Evolutionary conservation across 2,329 filamentous ascomycete genomes (phyloP).

Genomic region (Cordyceps javanica): DNA sequence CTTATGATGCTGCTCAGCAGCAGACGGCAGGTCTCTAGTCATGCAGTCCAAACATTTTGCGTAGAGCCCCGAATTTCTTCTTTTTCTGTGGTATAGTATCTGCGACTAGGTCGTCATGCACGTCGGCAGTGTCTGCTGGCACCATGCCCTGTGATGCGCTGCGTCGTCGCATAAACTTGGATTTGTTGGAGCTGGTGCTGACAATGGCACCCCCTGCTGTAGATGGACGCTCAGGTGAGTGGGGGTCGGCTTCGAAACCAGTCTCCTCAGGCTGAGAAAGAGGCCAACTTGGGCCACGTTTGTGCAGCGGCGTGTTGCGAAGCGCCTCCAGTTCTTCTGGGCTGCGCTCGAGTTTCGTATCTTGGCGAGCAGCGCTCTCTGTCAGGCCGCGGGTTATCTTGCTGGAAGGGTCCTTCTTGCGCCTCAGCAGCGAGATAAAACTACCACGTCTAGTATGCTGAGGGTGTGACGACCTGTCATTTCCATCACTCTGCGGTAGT

Average conservation of each 20-base stretch:
- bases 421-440: slow-evolving; percentile 56
- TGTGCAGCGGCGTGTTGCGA: slow-evolving; percentile 29
- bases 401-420: slow-evolving; percentile 46
- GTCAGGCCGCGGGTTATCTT: slow-evolving; percentile 48
- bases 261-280: slow-evolving; percentile 25
- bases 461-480: slow-evolving; percentile 20
- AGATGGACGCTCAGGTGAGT: slow-evolving; percentile 25
- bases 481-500: slow-evolving; percentile 18
- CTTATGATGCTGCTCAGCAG: neutral
- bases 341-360: slow-evolving; percentile 56
- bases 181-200: slow-evolving; percentile 17
- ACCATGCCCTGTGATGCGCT: slow-evolving; percentile 30
- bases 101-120: slow-evolving; percentile 7
- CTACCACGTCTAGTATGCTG: slow-evolving; percentile 38
- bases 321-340: slow-evolving; percentile 45
- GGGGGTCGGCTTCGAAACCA: slow-evolving; percentile 23
- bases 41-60: slow-evolving; percentile 55
- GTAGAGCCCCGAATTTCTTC: slow-evolving; percentile 63
- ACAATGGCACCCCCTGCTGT: slow-evolving; percentile 27
- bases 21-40: slow-evolving; percentile 28
- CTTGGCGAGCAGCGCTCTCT: slow-evolving; percentile 55
- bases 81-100: slow-evolving; percentile 32
- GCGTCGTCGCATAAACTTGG: slow-evolving; percentile 29
- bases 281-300: slow-evolving; percentile 28
- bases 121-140: slow-evolving; percentile 14